Percentiles rank a stretch among this genome's conserved stretches.
Conservation (phyloP, 371 early-diverging fungal genomes). For the Zychaea mexicana region DNA sequence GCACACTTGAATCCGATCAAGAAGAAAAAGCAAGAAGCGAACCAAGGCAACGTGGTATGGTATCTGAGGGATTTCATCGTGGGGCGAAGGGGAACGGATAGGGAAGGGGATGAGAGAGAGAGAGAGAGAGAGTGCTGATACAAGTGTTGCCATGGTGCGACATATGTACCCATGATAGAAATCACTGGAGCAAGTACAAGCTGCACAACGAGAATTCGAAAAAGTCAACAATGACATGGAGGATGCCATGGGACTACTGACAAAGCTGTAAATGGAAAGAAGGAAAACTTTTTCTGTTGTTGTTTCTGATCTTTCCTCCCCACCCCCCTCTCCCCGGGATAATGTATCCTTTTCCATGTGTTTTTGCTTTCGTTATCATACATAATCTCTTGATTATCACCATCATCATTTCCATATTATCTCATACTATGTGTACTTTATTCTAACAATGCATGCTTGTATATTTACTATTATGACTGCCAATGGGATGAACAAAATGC, state of each 20-base stretch:
- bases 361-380: neutral
- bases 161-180: neutral
- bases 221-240: constrained; percentile 49
- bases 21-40: constrained; percentile 30
- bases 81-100: neutral
- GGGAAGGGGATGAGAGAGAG: neutral
- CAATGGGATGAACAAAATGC: neutral
- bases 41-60: constrained; percentile 13
- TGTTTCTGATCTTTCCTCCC: neutral
- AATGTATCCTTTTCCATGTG: no score
- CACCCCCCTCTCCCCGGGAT: neutral
- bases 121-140: neutral
- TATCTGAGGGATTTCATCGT: neutral
- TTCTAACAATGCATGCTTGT: neutral
- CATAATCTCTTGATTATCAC: neutral
- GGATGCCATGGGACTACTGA: constrained; percentile 41
- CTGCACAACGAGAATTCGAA: constrained; percentile 44
- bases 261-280: constrained; percentile 29
- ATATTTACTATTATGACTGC: neutral
- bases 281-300: neutral
- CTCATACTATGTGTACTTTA: no score
- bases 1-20: constrained; percentile 25
- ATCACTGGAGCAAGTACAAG: constrained; percentile 24
- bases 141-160: neutral
- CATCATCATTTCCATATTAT: neutral